Evolutionary conservation across 2,329 filamentous ascomycete genomes (phyloP), one percentile per base, ranked within the genome.

Genomic region (Venturia carpophila): DNA sequence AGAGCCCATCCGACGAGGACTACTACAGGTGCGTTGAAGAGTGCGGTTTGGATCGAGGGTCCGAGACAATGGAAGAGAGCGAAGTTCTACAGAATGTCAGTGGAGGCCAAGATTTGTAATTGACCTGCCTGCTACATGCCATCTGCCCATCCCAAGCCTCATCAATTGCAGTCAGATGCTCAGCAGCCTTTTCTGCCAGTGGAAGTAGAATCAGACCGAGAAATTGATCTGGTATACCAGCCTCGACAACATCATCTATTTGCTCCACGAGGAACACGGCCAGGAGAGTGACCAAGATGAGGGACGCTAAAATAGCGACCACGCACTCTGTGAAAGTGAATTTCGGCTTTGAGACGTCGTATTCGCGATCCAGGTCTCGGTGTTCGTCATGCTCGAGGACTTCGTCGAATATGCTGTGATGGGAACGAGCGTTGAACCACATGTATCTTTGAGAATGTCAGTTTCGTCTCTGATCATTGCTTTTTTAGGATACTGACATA

Each of bases 141-240:
- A 75, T 75, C 73, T 88, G 86, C 72, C 90, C 85, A 71, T 91
- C 88, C 83, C 87, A 93, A 24, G 91, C 91, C 79, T 94, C 90
- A 71, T 94, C 89, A 66, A 94, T 80, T 41, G 90, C 89, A 1
- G 89, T 93, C 60, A 95, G 78, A 75, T 95, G 91, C 75, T 95
- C 91, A 10, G 90, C 89, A 1, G 88, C 87, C 75, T 95, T 95
- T 72, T 95, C 91, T 5, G 94, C 90, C 0, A 95, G 79, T 2
- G 90, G 87, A 2, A 94, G 84, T 1, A 95, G 80, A 69, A 93
- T 93, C 47, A 95, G 79, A 68, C 90, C 84, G 67, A 87, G 76
- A 69, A 87, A 87, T 11, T 52, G 41, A 34, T 66, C 64, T 21
- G 58, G 80, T 80, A 69, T 87, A 83, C 1, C 79, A 10, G 21